Evolutionary conservation across 129 eudicot genomes (phyloP), one percentile per base, ranked within the genome.

Genomic region (Flaveria brownii): DNA sequence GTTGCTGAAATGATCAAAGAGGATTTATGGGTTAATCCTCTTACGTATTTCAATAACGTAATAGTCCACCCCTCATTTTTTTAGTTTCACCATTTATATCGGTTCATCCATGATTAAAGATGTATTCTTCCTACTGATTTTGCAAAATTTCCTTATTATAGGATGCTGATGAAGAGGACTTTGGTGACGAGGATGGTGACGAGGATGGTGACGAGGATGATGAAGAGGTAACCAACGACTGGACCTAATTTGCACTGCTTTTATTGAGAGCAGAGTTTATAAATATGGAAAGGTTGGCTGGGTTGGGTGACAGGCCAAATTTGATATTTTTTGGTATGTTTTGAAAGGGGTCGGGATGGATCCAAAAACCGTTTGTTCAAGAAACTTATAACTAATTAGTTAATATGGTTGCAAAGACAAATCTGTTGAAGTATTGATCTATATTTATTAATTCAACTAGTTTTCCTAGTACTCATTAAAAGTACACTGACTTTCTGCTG

Each of bases 21-120:
- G 71, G 97, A 92, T 70, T 86, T 92, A 75, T 92, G 97, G 97
- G 90, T 92, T n/a, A 92, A 92, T 64, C 97, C 97, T 36, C 91
- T 92, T 47, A 68, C 88, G 9, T 92, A 87, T 77, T 92, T 92
- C 67, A 87, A 79, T 80, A 86, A 84, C 79, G 97, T 92, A 78
- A 33, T 22, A 61, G 15, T 28, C 33, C 33, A 13, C 11, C 13
- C 45, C 7, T 36, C 41, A 1, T 30, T 30, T 61, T 52, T 66
- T 28, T 73, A 9, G 55, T 23, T 36, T 59, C 36, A 13, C 54
- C 30, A 28, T 36, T 43, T 66, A 36, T 66, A 7, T 62, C 30
- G 16, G 13, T 15, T 73, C 41, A 49, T 9, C 30, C 6, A 49
- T 56, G 52, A 36, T 72, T 15, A 18, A n/a, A 52, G 13, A 25